A percentile compares a stretch with the other conserved stretches of the same genome.
Evolutionary conservation across 768 basidiomycete genomes (phyloP).

Genomic region (Phlebiopsis gigantea): DNA sequence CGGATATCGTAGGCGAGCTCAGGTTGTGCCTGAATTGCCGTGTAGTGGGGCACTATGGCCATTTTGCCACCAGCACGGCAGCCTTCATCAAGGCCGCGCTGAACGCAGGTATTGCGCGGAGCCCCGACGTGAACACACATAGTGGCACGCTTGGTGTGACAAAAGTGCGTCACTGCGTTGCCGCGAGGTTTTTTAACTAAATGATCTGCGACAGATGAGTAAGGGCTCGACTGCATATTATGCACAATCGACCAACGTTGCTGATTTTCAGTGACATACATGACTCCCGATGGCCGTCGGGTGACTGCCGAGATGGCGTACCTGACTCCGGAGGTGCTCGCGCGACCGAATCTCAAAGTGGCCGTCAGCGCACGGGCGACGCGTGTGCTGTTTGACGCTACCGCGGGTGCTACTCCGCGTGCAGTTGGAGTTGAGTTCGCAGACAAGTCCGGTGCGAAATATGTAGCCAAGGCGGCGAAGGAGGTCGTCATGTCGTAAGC

Average conservation of each 20-base stretch:
- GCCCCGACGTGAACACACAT: slow-evolving; percentile 51
- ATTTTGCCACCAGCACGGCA: slow-evolving; percentile 37
- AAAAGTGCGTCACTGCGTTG: slow-evolving; percentile 36
- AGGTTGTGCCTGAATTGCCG: background rate
- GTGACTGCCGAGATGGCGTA: slow-evolving; percentile 66
- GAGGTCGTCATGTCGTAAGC: slow-evolving; percentile 62
- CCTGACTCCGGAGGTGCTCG: slow-evolving; percentile 57
- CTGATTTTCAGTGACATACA: slow-evolving; percentile 54
- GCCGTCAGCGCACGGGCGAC: slow-evolving; percentile 52
- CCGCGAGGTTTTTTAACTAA: background rate
- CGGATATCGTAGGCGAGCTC: background rate
- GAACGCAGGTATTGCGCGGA: slow-evolving; percentile 45
- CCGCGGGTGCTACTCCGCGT: slow-evolving; percentile 29
- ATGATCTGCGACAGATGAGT: no score
- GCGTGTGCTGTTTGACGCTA: slow-evolving; percentile 48
- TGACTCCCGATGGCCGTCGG: slow-evolving; percentile 45
- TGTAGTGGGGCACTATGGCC: slow-evolving; percentile 49
- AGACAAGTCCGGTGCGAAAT: slow-evolving; percentile 32
- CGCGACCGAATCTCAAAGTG: slow-evolving; percentile 61
- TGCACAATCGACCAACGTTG: background rate
- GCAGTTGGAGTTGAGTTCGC: slow-evolving; percentile 63
- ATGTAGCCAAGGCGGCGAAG: slow-evolving; percentile 43
- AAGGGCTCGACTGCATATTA: background rate
- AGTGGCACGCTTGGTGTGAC: slow-evolving; percentile 56
- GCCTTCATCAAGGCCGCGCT: slow-evolving; percentile 52